A percentile compares a stretch with the other conserved stretches of the same genome.
Conservation (phyloP, 495 filamentous ascomycete genomes). For the Talaromyces liani region DNA sequence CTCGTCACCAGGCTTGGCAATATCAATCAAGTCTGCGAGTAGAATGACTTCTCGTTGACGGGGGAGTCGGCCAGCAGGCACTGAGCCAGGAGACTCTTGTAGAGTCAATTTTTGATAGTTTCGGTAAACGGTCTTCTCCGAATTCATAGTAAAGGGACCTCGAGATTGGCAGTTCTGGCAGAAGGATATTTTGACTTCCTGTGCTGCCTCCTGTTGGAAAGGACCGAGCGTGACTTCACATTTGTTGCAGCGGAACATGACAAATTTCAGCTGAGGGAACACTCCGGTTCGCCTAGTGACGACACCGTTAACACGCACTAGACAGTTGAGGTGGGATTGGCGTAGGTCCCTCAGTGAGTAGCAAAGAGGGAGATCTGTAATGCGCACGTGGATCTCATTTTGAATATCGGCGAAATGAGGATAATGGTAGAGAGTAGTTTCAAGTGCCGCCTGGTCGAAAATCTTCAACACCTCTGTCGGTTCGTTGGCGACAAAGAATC, state of each 20-base stretch:
- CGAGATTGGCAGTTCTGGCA: constrained; percentile 97
- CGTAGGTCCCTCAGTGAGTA: constrained; percentile 97
- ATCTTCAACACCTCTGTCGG: constrained; percentile 90
- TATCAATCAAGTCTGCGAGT: constrained; percentile 95
- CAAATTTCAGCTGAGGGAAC: constrained; percentile 96
- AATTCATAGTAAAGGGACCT: constrained; percentile 92
- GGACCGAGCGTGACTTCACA: constrained; percentile 88
- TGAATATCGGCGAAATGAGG: constrained; percentile 97
- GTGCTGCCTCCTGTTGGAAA: constrained; percentile 93
- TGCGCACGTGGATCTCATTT: constrained; percentile 95
- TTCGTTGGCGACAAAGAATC: constrained; percentile 94
- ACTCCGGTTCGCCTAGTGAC: constrained; percentile 96
- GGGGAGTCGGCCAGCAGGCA: constrained; percentile 91
- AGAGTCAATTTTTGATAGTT: constrained; percentile 98
- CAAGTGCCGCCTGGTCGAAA: constrained; percentile 95
- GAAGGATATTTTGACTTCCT: constrained; percentile 92
- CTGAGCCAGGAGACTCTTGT: constrained; percentile 95
- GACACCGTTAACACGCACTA: constrained; percentile 90
- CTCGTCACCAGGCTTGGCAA: constrained; percentile 94
- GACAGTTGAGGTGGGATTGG: constrained; percentile 93
- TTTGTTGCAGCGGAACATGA: constrained; percentile 94
- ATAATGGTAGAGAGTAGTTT: constrained; percentile 90
- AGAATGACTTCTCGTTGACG: constrained; percentile 93
- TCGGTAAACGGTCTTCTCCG: constrained; percentile 97
- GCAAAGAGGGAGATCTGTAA: constrained; percentile 86